Conservation (phyloP, 2,329 filamentous ascomycete genomes). For the Xylaria sp. region DNA sequence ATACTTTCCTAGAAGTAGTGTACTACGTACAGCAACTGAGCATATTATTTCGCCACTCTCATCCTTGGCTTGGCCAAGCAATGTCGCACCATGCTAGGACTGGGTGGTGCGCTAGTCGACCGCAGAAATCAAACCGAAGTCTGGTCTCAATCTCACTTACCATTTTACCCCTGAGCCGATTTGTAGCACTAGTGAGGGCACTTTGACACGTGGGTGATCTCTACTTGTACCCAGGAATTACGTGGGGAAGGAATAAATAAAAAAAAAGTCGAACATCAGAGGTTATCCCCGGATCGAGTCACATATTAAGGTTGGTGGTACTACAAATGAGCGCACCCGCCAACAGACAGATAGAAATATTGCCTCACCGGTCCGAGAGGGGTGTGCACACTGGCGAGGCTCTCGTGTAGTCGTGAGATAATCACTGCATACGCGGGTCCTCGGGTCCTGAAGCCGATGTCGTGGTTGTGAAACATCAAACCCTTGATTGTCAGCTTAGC, state of each 20-base stretch:
- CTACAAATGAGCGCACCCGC: constrained; percentile 18
- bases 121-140: constrained; percentile 21
- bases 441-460: constrained; percentile 39
- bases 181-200: constrained; percentile 18
- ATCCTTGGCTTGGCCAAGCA: constrained; percentile 9
- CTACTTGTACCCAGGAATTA: constrained; percentile 12
- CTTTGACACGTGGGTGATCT: constrained; percentile 15
- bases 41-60: constrained; percentile 10
- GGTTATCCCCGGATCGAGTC: not conserved
- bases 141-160: constrained; percentile 20
- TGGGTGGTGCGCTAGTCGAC: constrained; percentile 10
- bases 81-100: constrained; percentile 15
- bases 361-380: constrained; percentile 32
- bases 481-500: constrained; percentile 25
- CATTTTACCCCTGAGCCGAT: constrained; percentile 17
- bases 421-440: constrained; percentile 37
- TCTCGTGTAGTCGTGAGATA: constrained; percentile 34
- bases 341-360: constrained; percentile 14
- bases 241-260: not conserved
- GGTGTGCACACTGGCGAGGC: constrained; percentile 28
- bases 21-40: not conserved
- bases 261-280: not conserved
- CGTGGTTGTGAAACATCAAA: constrained; percentile 35
- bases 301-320: constrained; percentile 9
- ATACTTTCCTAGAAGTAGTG: not conserved